Conservation (phyloP, 306 rosid species). For the Inga oerstediana region DNA sequence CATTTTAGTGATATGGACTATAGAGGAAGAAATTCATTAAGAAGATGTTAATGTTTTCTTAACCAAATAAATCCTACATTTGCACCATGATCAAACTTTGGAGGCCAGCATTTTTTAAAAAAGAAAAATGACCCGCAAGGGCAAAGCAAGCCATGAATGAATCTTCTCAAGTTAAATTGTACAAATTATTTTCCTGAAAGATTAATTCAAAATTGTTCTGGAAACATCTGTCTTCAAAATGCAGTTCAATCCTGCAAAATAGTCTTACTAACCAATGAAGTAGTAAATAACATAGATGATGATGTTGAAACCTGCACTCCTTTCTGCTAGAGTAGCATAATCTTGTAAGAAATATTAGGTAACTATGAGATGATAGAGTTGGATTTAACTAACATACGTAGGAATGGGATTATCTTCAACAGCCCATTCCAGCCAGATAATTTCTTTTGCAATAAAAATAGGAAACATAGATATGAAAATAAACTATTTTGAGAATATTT, state of each 20-base stretch:
- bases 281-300: not conserved
- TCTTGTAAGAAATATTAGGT: not conserved
- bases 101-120: not conserved
- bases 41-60: conserved; percentile 7
- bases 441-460: conserved; percentile 12
- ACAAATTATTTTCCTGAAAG: not conserved
- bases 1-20: not conserved
- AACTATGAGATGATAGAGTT: conserved; percentile 19
- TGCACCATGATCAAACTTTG: not conserved
- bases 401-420: not conserved
- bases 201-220: not conserved
- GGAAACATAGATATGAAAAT: conserved; percentile 3
- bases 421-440: not conserved
- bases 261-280: not conserved
- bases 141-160: not conserved
- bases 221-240: not conserved
- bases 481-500: conserved; percentile 8
- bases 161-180: not conserved
- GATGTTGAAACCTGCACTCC: not conserved
- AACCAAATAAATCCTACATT: not conserved
- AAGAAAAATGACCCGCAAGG: not conserved
- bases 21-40: not conserved
- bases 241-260: not conserved
- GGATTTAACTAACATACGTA: conserved; percentile 6
- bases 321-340: conserved; percentile 11